Evolutionary conservation across 2,329 filamentous ascomycete species (phyloP).

Genomic region (Hortaea sp.): DNA sequence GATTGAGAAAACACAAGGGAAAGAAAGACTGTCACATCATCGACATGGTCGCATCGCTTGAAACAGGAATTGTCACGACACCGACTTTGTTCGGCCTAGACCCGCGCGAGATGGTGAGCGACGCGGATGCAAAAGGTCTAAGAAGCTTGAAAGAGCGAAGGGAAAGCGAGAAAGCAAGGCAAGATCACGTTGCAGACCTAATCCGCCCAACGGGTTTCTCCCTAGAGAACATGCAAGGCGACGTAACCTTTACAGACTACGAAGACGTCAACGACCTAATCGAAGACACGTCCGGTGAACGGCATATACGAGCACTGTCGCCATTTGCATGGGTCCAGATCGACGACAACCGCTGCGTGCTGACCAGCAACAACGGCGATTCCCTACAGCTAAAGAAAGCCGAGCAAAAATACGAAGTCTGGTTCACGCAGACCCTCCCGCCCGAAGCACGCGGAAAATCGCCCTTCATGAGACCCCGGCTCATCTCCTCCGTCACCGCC

Average conservation of each 20-base stretch:
- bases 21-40: slow-evolving; percentile 91
- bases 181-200: slow-evolving; percentile 19
- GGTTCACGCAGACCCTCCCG: slow-evolving; percentile 33
- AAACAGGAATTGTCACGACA: slow-evolving; percentile 76
- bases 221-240: slow-evolving; percentile 24
- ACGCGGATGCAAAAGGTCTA: slow-evolving; percentile 55
- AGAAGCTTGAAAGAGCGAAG: slow-evolving; percentile 39
- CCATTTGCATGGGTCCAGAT: slow-evolving; percentile 74
- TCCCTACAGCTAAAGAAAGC: slow-evolving; percentile 45
- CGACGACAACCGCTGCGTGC: slow-evolving; percentile 58
- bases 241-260: slow-evolving; percentile 79
- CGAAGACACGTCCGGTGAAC: slow-evolving; percentile 67
- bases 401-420: slow-evolving; percentile 28
- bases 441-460: slow-evolving; percentile 16
- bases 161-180: slow-evolving; percentile 32
- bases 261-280: slow-evolving; percentile 86
- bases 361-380: slow-evolving; percentile 52
- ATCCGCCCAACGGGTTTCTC: no score
- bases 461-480: slow-evolving; percentile 59
- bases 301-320: slow-evolving; percentile 67
- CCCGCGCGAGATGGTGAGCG: slow-evolving; percentile 63
- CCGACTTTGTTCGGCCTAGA: slow-evolving; percentile 91
- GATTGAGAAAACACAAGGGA: slow-evolving; percentile 69
- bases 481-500: slow-evolving; percentile 54
- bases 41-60: slow-evolving; percentile 83